Conservation (phyloP, 345 rosid species). For the Gossypioides kirkii region DNA sequence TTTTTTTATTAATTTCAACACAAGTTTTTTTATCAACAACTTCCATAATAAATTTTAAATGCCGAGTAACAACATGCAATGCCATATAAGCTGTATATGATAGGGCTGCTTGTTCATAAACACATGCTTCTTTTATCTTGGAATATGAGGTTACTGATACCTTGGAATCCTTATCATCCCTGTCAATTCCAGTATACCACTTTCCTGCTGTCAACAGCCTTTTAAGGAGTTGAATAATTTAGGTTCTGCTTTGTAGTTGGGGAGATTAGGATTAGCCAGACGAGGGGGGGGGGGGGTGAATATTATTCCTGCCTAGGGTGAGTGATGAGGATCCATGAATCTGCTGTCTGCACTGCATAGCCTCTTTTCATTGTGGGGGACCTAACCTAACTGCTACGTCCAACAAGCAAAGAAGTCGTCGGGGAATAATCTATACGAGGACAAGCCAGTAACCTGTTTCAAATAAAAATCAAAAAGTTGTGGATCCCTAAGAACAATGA, state of each 20-base stretch:
- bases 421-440: not conserved
- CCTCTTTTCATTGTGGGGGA: not conserved
- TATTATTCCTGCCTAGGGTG: not conserved
- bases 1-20: too few species aligned
- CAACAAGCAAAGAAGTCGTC: not conserved
- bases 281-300: not conserved
- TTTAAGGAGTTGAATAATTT: not conserved
- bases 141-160: not conserved
- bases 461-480: not conserved
- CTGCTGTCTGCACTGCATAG: conserved; percentile 7
- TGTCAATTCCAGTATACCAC: conserved; percentile 11
- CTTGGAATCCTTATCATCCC: conserved; percentile 25
- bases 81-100: not conserved
- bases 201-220: not conserved
- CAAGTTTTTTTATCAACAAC: too few species aligned
- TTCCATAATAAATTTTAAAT: not conserved
- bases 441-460: not conserved
- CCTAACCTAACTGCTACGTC: not conserved
- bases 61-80: not conserved
- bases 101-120: not conserved
- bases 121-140: too few species aligned
- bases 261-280: not conserved
- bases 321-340: conserved; percentile 10
- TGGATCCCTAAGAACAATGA: not conserved
- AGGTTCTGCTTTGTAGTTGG: conserved; percentile 28